phyloP scores from a whole-genome alignment of 495 filamentous ascomycete species.

The Penicillium cosmopolitanum region DNA sequence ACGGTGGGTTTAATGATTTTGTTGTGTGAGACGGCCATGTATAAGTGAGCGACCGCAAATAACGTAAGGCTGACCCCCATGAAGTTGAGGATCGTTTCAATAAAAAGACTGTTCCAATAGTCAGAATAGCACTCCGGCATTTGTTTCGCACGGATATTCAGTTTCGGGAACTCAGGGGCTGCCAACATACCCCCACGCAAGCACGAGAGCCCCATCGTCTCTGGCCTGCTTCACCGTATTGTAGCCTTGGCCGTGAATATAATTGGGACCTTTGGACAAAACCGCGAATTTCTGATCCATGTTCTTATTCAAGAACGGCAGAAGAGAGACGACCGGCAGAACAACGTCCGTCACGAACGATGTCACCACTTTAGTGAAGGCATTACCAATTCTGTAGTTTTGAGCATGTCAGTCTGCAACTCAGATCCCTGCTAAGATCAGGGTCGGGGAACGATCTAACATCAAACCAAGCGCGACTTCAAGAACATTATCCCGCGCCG shows the following conservation, averaged over 20 bases:
- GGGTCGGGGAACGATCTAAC: conserved; percentile 39
- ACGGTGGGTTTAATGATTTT: conserved; percentile 72
- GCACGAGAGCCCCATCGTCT: conserved; percentile 70
- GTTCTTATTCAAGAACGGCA: conserved; percentile 71
- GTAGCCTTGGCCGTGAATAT: conserved; percentile 53
- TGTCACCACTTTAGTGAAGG: conserved; percentile 73
- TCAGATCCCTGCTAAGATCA: neutral
- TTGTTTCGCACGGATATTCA: neutral
- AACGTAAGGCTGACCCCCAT: conserved; percentile 66
- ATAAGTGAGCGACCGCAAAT: conserved; percentile 67
- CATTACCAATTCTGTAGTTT: conserved; percentile 63
- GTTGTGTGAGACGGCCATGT: conserved; percentile 62
- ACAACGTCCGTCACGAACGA: conserved; percentile 74
- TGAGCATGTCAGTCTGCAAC: neutral
- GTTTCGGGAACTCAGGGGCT: neutral
- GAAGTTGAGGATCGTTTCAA: conserved; percentile 70
- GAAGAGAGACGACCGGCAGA: conserved; percentile 67
- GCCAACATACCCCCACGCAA: conserved; percentile 66
- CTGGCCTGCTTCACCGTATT: conserved; percentile 70
- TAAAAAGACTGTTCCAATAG: conserved; percentile 52
- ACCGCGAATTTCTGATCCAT: conserved; percentile 78
- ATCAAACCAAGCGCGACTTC: conserved; percentile 78
- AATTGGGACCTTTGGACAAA: conserved; percentile 58
- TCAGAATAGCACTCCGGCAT: neutral
- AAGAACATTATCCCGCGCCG: conserved; percentile 73